Evolutionary conservation across 768 basidiomycete species (phyloP).

Genomic region (Lanmaoa pseudosensibilis): DNA sequence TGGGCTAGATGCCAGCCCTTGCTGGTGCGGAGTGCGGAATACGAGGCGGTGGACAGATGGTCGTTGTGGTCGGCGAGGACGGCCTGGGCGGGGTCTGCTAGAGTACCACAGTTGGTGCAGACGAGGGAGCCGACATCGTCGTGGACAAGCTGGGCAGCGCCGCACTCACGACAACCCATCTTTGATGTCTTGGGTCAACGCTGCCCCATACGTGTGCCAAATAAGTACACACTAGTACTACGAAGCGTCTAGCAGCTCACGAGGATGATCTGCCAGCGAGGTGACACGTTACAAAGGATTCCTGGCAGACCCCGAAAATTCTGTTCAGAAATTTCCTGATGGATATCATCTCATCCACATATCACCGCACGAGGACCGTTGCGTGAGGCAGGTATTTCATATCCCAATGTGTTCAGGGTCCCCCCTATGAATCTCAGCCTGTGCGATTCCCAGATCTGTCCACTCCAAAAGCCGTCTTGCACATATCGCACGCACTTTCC

Average conservation of each 20-base stretch:
- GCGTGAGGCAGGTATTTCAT: constrained; percentile 13
- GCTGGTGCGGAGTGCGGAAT: constrained; percentile 50
- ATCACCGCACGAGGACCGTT: no score
- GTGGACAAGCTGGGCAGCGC: constrained; percentile 51
- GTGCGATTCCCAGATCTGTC: constrained; percentile 1
- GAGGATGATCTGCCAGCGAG: no score
- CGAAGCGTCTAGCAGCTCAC: no score
- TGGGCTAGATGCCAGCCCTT: constrained; percentile 63
- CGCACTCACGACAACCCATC: constrained; percentile 54
- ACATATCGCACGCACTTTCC: constrained; percentile 3
- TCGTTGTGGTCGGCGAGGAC: constrained; percentile 53
- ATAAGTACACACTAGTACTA: no score
- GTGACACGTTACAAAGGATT: no score
- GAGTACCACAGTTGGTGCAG: constrained; percentile 71
- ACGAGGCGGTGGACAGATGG: constrained; percentile 31
- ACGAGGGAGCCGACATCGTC: constrained; percentile 59
- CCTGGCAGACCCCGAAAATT: not conserved
- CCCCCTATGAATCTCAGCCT: not conserved
- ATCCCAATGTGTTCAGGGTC: constrained; percentile 29
- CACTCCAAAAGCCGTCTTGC: no score
- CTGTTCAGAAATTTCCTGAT: not conserved
- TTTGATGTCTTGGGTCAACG: not conserved
- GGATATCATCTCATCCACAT: no score
- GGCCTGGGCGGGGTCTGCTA: constrained; percentile 60
- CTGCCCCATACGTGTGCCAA: not conserved